These are phyloP conservation scores for Agrocybe praecox DNA, from an alignment of 768 basidiomycete genomes.

Conservation along the genomic window DNA sequence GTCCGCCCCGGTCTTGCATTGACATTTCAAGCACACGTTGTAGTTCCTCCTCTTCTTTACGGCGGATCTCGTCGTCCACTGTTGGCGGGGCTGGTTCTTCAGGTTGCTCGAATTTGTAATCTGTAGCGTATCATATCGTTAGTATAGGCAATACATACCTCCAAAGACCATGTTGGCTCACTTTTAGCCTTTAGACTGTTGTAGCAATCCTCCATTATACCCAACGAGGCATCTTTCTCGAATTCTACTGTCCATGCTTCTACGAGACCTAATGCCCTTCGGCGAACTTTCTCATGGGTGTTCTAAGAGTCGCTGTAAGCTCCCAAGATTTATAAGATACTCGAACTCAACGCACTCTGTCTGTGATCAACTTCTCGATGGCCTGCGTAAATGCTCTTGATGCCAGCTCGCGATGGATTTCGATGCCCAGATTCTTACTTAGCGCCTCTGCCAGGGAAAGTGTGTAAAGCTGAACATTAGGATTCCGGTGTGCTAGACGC, in stretches of 20 bases:
- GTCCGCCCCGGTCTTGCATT: constrained; percentile 89
- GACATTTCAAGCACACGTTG: constrained; percentile 91
- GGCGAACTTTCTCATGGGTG: constrained; percentile 89
- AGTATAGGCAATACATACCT: no score
- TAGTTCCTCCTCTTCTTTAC: constrained; percentile 93
- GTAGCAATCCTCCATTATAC: constrained; percentile 91
- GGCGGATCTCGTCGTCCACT: constrained; percentile 77
- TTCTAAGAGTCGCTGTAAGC: constrained; percentile 48
- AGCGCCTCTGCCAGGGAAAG: constrained; percentile 87
- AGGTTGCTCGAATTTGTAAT: constrained; percentile 69
- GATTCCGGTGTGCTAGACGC: constrained; percentile 90
- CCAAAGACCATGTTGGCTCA: constrained; percentile 23
- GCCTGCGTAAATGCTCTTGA: constrained; percentile 90
- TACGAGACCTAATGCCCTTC: constrained; percentile 69
- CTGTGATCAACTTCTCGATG: constrained; percentile 83
- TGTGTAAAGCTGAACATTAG: constrained; percentile 95
- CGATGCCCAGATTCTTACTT: constrained; percentile 86
- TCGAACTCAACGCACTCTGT: constrained; percentile 61
- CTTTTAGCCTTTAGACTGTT: constrained; percentile 82
- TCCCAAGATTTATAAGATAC: neutral
- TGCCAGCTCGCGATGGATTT: constrained; percentile 84
- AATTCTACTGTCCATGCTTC: constrained; percentile 87
- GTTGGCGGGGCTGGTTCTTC: constrained; percentile 67
- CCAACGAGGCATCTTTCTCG: constrained; percentile 75
- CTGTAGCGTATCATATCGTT: constrained; percentile 33